Base-by-base conservation (phyloP, 1,139 yeast genomes). In the Yarrowia galli region DNA sequence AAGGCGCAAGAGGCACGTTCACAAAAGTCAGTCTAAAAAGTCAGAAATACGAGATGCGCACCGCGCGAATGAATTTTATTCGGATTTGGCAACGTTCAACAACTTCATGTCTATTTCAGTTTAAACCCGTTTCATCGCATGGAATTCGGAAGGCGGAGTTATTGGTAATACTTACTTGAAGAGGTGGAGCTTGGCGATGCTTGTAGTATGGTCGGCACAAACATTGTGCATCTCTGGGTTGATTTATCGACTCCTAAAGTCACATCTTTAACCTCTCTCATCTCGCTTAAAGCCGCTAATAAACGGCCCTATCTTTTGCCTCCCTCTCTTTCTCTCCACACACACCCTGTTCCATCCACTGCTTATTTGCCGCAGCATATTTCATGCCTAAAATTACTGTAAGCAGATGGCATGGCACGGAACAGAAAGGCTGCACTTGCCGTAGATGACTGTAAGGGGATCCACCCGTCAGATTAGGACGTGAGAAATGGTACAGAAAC, bases 301-400 rank as follows among this genome's bases (percentile, higher is more conserved):
- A 23, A 23, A 22, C 40, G 1, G 28, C 38, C 54, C 18, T 32
- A 49, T 49, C 54, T 49, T 36, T 36, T 42, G n/a, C 8, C 40
- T 36, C 46, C 13, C 48, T 43, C n/a, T 20, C 28, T 42, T 16
- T 18, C 49, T 48, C 36, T 48, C 53, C 22, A 9, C 36, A 25
- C 53, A 20, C 36, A 28, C 58, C 42, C 28, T 20, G 42, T 15
- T 35, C 22, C 58, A 51, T 48, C 53, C 23, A 36, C 58, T 35
- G 42, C 58, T 51, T 48, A 48, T 48, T 48, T 48, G 53, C 53
- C 58, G 58, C 42, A 51, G 35, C 35, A 51, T 32, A 20, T 16
- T 35, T 35, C 58, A 32, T 28, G 53, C 9, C 28, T 22, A 20
- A 22, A 28, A 35, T 18, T 16, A 46, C 18, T 23, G 32, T 45